Percentiles rank a stretch among this genome's conserved stretches.
These are phyloP conservation scores for Lojkania enalia DNA, from an alignment of 2,329 filamentous ascomycete genomes.

Conservation along the genomic window DNA sequence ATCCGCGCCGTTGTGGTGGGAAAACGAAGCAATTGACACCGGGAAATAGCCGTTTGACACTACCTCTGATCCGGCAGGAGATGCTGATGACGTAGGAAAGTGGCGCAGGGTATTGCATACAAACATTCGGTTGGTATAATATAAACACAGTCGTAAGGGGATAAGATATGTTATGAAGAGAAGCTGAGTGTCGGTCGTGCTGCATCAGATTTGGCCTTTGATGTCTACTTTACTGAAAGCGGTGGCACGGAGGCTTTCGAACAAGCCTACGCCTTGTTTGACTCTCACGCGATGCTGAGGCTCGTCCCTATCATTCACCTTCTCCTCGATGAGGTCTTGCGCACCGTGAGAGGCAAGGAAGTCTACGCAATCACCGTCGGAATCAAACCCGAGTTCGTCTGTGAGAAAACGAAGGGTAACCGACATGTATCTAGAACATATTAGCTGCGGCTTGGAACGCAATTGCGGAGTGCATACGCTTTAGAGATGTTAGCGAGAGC, in stretches of 20 bases:
- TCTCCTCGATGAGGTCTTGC: constrained; percentile 75
- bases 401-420: constrained; percentile 89
- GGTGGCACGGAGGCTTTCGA: constrained; percentile 71
- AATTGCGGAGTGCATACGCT: constrained; percentile 68
- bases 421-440: constrained; percentile 76
- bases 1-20: constrained; percentile 31
- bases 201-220: constrained; percentile 86
- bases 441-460: constrained; percentile 51
- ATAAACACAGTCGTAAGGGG: constrained; percentile 10
- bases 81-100: constrained; percentile 26
- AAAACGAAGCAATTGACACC: constrained; percentile 30
- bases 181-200: constrained; percentile 28
- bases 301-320: constrained; percentile 53
- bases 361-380: constrained; percentile 84
- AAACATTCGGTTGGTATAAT: constrained; percentile 14
- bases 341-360: constrained; percentile 84
- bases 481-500: constrained; percentile 91
- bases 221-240: constrained; percentile 92
- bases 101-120: constrained; percentile 27
- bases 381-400: constrained; percentile 94
- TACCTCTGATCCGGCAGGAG: constrained; percentile 13
- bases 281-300: constrained; percentile 53
- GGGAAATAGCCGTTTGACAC: constrained; percentile 28
- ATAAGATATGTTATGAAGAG: constrained; percentile 8
- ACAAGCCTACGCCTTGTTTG: constrained; percentile 64